phyloP scores from a whole-genome alignment of 257 asterid species.

The Solanum ossicruentum region DNA sequence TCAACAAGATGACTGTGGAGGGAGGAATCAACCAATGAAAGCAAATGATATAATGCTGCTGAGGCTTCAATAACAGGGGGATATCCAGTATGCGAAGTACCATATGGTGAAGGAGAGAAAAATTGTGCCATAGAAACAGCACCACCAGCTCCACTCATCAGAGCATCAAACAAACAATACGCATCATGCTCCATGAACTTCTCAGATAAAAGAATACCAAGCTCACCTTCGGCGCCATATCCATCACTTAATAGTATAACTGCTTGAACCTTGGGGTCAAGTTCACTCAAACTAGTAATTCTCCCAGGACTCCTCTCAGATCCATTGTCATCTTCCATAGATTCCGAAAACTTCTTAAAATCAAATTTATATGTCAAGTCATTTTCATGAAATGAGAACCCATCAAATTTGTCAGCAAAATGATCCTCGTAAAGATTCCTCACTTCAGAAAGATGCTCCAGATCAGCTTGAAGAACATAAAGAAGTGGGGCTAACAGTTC shows the following conservation, averaged over 20 bases:
- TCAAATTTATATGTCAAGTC: slow-evolving; percentile 61
- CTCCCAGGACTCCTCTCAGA: slow-evolving; percentile 20
- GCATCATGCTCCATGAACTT: slow-evolving; percentile 91
- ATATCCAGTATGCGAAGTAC: slow-evolving; percentile 36
- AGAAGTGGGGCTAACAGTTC: slow-evolving; percentile 81
- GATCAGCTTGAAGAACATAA: slow-evolving; percentile 71
- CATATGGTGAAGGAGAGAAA: slow-evolving; percentile 50
- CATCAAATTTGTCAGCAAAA: slow-evolving; percentile 73
- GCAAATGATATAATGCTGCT: slow-evolving; percentile 61
- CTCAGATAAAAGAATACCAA: slow-evolving; percentile 72
- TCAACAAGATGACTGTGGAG: slow-evolving; percentile 82
- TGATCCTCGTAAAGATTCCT: slow-evolving; percentile 54
- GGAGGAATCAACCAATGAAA: slow-evolving; percentile 69
- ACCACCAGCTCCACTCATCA: slow-evolving; percentile 77
- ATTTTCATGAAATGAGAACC: slow-evolving; percentile 64
- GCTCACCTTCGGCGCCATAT: slow-evolving; percentile 93
- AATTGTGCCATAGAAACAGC: slow-evolving; percentile 75
- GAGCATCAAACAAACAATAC: slow-evolving; percentile 76
- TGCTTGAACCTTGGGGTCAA: slow-evolving; percentile 55
- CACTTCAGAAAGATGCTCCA: slow-evolving; percentile 61
- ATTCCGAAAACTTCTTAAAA: slow-evolving; percentile 61
- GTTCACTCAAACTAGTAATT: slow-evolving; percentile 33
- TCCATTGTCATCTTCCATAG: slow-evolving; percentile 23
- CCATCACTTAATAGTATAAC: slow-evolving; percentile 66
- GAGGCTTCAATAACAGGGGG: slow-evolving; percentile 89